Percentiles rank a stretch among this genome's conserved stretches.
phyloP scores from a whole-genome alignment of 1,139 yeast species.

The Kluyveromyces sp. region DNA sequence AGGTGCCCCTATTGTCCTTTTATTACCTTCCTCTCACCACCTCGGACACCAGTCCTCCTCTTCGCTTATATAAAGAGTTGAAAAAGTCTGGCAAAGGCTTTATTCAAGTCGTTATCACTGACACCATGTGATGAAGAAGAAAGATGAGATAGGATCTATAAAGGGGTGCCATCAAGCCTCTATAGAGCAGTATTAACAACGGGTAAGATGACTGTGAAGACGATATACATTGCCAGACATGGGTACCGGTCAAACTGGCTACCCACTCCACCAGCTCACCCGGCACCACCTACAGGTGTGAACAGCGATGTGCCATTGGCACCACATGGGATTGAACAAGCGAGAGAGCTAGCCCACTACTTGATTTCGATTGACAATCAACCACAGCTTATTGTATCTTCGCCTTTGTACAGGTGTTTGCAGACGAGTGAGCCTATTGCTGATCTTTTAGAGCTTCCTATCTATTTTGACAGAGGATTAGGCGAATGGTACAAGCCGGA shows the following conservation, averaged over 20 bases:
- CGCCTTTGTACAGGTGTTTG: conserved; percentile 87
- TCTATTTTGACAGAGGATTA: conserved; percentile 61
- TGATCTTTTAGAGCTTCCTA: conserved; percentile 44
- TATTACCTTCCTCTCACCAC: no score
- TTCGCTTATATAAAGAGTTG: no score
- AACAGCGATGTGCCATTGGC: conserved; percentile 78
- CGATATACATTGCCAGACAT: conserved; percentile 44
- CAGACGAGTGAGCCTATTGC: conserved; percentile 75
- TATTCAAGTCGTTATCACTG: not conserved
- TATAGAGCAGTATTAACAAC: not conserved
- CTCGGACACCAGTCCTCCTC: no score
- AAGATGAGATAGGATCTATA: not conserved
- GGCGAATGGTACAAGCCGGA: conserved; percentile 63
- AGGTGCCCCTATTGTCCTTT: no score
- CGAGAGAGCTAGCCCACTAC: conserved; percentile 59
- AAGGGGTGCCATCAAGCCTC: not conserved
- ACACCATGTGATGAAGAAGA: not conserved
- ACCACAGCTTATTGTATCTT: conserved; percentile 58
- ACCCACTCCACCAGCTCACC: conserved; percentile 54
- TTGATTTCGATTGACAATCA: conserved; percentile 38
- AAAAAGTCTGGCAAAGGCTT: not conserved
- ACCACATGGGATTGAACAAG: conserved; percentile 72
- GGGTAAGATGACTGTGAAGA: conserved; percentile 27
- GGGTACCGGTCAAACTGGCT: conserved; percentile 81
- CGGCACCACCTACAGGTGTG: conserved; percentile 71